Percentiles rank a stretch among this genome's conserved stretches.
Conservation (phyloP, 345 rosid species). For the Conringia planisiliqua region DNA sequence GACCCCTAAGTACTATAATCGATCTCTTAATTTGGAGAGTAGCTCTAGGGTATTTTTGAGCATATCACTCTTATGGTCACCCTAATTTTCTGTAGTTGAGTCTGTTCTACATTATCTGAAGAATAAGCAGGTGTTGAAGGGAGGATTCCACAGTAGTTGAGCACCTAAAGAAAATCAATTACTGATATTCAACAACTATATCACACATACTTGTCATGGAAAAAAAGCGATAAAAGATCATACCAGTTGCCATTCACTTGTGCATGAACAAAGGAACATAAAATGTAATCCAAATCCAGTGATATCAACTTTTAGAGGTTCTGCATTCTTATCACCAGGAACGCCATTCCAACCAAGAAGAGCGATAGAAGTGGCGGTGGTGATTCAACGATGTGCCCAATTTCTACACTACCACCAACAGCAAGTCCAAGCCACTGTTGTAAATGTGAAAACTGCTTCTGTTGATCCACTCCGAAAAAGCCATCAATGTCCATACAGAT, state of each 20-base stretch:
- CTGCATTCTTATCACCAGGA: slow-evolving; percentile 69
- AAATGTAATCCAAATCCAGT: slow-evolving; percentile 86
- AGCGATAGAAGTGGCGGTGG: slow-evolving; percentile 90
- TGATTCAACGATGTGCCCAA: slow-evolving; percentile 87
- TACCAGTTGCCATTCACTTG: slow-evolving; percentile 98
- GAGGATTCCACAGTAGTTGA: slow-evolving; percentile 83
- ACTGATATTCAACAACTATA: slow-evolving; percentile 8
- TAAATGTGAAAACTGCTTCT: slow-evolving; percentile 79
- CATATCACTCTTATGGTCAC: slow-evolving; percentile 64
- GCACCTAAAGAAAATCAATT: slow-evolving; percentile 51
- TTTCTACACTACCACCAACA: slow-evolving; percentile 73
- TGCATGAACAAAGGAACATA: slow-evolving; percentile 82
- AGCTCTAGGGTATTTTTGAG: too few relatives aligned
- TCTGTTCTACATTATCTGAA: slow-evolving; percentile 47
- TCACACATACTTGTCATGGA: background rate
- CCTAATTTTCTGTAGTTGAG: slow-evolving; percentile 74
- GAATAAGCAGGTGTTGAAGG: slow-evolving; percentile 68
- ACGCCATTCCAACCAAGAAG: slow-evolving; percentile 91
- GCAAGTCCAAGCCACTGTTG: slow-evolving; percentile 94
- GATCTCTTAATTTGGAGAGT: too few relatives aligned
- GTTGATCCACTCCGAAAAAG: slow-evolving; percentile 71
- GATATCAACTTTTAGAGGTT: slow-evolving; percentile 86
- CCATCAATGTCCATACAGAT: slow-evolving; percentile 69
- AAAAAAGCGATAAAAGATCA: slow-evolving; percentile 7
- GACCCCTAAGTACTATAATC: too few relatives aligned